These are phyloP conservation scores for Trichophyton schoenleinii DNA, from an alignment of 2,329 filamentous ascomycete genomes.

Conservation along the genomic window DNA sequence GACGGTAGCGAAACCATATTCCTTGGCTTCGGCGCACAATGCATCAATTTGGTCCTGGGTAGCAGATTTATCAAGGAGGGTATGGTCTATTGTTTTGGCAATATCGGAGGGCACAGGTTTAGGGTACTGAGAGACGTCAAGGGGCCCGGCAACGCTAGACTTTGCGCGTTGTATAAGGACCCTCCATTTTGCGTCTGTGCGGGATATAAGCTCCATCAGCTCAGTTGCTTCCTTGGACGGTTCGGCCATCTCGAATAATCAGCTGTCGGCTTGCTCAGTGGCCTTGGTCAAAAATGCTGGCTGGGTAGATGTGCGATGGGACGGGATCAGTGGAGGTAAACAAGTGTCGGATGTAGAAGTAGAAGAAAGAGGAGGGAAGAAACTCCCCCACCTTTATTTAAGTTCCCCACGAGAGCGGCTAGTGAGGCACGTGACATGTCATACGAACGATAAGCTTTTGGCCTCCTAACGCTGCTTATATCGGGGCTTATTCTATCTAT, in stretches of 20 bases:
- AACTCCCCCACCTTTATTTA: background rate
- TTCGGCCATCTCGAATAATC: background rate
- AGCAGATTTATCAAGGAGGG: constrained; percentile 30
- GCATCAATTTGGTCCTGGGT: constrained; percentile 39
- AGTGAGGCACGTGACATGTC: background rate
- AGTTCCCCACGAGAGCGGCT: background rate
- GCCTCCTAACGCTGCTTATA: no score
- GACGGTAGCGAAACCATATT: constrained; percentile 36
- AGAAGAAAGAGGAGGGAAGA: background rate
- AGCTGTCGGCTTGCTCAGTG: no score
- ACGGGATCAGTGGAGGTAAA: background rate
- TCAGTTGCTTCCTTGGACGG: background rate
- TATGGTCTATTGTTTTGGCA: constrained; percentile 32
- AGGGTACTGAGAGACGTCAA: background rate
- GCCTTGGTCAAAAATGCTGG: no score
- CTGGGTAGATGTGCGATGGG: background rate
- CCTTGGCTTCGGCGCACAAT: constrained; percentile 43
- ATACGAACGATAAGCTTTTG: background rate
- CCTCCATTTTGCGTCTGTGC: background rate
- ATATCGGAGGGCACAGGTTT: constrained; percentile 16
- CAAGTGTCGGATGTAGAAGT: background rate
- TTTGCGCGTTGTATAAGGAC: background rate
- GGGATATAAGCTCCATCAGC: background rate
- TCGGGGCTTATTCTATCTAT: no score
- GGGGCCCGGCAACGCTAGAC: background rate